A percentile compares a stretch with the other conserved stretches of the same genome.
phyloP scores from a whole-genome alignment of 495 filamentous ascomycete species.

The Bacidia gigantensis region DNA sequence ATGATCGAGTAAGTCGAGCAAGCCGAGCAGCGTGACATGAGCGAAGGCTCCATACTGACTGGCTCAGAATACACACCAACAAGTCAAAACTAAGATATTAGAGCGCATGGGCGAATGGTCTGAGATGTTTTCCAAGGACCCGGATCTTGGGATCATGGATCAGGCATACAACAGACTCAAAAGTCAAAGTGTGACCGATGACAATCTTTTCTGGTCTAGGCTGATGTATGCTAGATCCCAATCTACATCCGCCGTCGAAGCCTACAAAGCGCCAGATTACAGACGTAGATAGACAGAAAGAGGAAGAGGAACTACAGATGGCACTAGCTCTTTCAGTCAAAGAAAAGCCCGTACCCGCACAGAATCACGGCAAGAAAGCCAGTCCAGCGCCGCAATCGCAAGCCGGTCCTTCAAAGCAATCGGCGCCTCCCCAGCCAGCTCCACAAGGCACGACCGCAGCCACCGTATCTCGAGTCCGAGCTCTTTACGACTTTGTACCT shows the following conservation, averaged over 20 bases:
- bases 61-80: constrained; percentile 75
- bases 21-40: too few species aligned
- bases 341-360: constrained; percentile 44
- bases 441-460: constrained; percentile 79
- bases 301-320: constrained; percentile 96
- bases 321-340: constrained; percentile 82
- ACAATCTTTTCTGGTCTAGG: not conserved
- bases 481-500: constrained; percentile 86
- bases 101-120: constrained; percentile 95
- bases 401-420: constrained; percentile 29
- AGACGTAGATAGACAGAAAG: constrained; percentile 78
- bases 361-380: constrained; percentile 21
- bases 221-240: constrained; percentile 51
- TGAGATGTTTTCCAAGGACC: constrained; percentile 80
- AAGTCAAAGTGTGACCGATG: constrained; percentile 42
- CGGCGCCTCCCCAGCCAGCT: constrained; percentile 33
- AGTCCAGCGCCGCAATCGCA: constrained; percentile 23
- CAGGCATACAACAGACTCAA: constrained; percentile 87
- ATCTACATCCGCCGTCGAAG: constrained; percentile 80
- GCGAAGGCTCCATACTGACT: not conserved
- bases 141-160: constrained; percentile 95
- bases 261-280: constrained; percentile 86
- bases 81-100: constrained; percentile 92
- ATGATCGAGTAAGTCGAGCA: constrained; percentile 72
- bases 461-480: constrained; percentile 86